Conservation (phyloP, 2,329 filamentous ascomycete species). For the Fusarium zealandicum region DNA sequence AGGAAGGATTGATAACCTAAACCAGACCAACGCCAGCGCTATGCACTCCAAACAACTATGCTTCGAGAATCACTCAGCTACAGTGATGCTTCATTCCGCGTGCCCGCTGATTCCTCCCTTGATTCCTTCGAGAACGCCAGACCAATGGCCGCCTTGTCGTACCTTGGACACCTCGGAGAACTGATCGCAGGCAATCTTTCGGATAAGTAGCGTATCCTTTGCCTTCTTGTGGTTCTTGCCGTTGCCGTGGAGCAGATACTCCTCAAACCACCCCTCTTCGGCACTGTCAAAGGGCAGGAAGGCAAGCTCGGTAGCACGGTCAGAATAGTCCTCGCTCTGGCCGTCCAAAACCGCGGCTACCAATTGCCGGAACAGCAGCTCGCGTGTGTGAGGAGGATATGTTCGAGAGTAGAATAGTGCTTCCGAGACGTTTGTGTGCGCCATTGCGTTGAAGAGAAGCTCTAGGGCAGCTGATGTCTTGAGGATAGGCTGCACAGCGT, state of each 20-base stretch:
- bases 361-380: conserved; percentile 71
- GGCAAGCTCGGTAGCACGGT: conserved; percentile 72
- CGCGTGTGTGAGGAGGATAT: conserved; percentile 67
- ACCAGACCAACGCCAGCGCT: conserved; percentile 38
- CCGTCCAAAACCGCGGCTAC: conserved; percentile 64
- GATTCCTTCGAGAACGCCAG: conserved; percentile 59
- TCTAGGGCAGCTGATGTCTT: conserved; percentile 67
- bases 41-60: conserved; percentile 21
- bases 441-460: conserved; percentile 73
- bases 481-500: conserved; percentile 77
- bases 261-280: conserved; percentile 79
- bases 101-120: conserved; percentile 53
- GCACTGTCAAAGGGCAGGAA: conserved; percentile 73
- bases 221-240: conserved; percentile 70
- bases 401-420: conserved; percentile 76
- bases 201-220: conserved; percentile 77
- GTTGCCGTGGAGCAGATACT: conserved; percentile 69
- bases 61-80: background rate
- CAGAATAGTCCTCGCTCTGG: conserved; percentile 52
- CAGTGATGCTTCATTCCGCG: conserved; percentile 27
- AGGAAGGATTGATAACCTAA: background rate
- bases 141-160: conserved; percentile 55
- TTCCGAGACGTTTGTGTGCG: conserved; percentile 71
- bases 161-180: conserved; percentile 57
- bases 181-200: conserved; percentile 72